Base-by-base conservation (phyloP, 306 rosid species). In the Castanea crenata region DNA sequence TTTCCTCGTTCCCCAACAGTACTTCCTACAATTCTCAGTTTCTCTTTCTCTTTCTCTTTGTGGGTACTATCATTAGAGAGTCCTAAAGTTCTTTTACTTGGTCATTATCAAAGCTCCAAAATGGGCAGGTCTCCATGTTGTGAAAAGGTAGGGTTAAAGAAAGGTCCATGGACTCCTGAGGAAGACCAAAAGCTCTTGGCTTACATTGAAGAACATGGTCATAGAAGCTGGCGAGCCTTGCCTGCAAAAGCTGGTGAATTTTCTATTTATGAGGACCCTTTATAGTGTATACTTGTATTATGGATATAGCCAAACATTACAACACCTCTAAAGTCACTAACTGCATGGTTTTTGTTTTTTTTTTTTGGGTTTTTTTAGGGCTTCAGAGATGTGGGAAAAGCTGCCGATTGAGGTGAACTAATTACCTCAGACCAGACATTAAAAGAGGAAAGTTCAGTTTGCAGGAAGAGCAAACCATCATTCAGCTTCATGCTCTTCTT, bases 401-500 rank as follows among this genome's bases (percentile, higher is more conserved):
- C 29, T 88, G 91, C 68, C 83, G 91, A 41, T 68, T 88, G 14
- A 85, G 91, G 71, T 88, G 91, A 89, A 88, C 84, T 20, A 88
- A 88, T 77, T 88, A 83, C 74, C 89, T 88, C 0, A 58, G 87
- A 73, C 89, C 89, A 0, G 91, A 85, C 35, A 88, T 88, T 3
- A 83, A 88, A 83, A 56, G 91, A 78, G 91, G 91, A 70, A 88
- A 83, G 79, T 83, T 88, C 78, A 88, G 86, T 56, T 78, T 83
- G 80, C 84, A 88, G 74, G 91, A 88, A 78, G 89, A 88, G 44
- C 86, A 78, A 76, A 81, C 89, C 69, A 88, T 88, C 21, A 85
- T 88, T 78, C 89, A 81, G 68, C 91, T 88, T n/a, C 89, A 88
- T 44, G 91, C 91, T 73, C 84, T 87, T 78, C 89, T 88, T 21